phyloP scores from a whole-genome alignment of 257 asterid genomes.

The Paulownia fortunei region DNA sequence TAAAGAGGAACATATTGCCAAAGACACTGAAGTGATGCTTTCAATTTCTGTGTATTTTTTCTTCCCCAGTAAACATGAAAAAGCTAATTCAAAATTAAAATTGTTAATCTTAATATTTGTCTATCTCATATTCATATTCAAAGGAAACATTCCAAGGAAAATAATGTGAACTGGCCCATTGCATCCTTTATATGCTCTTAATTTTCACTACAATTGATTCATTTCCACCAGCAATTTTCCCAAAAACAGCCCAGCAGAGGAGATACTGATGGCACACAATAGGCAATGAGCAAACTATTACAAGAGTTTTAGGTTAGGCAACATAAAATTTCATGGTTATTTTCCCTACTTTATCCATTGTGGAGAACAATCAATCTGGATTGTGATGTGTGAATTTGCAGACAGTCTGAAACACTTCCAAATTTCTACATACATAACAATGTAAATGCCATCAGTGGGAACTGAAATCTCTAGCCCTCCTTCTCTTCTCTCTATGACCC shows the following conservation, averaged over 20 bases:
- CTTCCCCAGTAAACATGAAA: too few relatives aligned
- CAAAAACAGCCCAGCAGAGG: neutral
- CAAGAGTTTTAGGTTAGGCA: neutral
- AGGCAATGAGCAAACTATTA: neutral
- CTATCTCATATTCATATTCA: neutral
- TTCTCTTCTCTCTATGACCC: neutral
- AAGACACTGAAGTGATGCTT: neutral
- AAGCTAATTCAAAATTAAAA: neutral
- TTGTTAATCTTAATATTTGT: neutral
- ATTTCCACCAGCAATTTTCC: neutral
- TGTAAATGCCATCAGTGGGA: neutral
- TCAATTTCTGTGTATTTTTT: neutral
- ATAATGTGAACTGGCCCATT: neutral
- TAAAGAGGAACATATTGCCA: conserved; percentile 8
- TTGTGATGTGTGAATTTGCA: neutral
- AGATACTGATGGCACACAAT: neutral
- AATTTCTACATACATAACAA: neutral
- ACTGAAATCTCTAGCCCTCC: neutral
- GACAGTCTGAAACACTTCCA: neutral
- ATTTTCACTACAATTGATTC: neutral
- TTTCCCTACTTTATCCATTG: neutral
- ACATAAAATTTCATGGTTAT: neutral
- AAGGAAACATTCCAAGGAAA: neutral
- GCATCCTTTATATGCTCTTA: neutral
- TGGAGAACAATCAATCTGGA: neutral